phyloP scores from a whole-genome alignment of 257 asterid genomes.

The Buddleja alternifolia region DNA sequence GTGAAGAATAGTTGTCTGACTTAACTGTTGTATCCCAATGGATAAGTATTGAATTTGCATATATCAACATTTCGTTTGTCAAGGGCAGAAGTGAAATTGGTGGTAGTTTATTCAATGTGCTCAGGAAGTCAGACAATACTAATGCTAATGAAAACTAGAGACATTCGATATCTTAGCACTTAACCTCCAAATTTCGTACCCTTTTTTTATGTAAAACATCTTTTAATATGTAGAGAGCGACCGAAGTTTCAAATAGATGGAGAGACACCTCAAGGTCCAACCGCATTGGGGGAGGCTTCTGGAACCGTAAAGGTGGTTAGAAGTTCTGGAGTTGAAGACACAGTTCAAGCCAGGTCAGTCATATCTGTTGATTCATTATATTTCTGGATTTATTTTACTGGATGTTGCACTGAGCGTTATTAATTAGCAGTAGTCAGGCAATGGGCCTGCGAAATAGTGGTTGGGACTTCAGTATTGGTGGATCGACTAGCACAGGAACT shows the following conservation, averaged over 20 bases:
- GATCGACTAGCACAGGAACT: slow-evolving; percentile 74
- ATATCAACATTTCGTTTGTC: not conserved
- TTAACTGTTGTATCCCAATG: not conserved
- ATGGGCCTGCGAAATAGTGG: slow-evolving; percentile 67
- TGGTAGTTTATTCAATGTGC: slow-evolving; percentile 23
- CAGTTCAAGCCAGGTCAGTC: slow-evolving; percentile 62
- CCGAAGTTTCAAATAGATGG: slow-evolving; percentile 60
- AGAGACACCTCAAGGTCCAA: slow-evolving; percentile 42
- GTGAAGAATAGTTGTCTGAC: not conserved
- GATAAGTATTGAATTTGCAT: not conserved
- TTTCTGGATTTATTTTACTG: slow-evolving; percentile 16
- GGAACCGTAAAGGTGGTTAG: slow-evolving; percentile 56
- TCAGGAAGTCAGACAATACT: slow-evolving; percentile 1
- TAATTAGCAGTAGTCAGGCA: slow-evolving; percentile 62
- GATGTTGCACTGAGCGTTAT: slow-evolving; percentile 34
- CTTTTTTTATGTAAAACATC: slow-evolving; percentile 20
- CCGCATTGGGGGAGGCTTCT: slow-evolving; percentile 46
- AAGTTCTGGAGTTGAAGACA: slow-evolving; percentile 43
- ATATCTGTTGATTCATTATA: slow-evolving; percentile 33
- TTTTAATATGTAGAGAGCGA: slow-evolving; percentile 53
- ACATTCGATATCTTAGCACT: not conserved
- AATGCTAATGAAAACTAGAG: not conserved
- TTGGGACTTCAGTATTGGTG: slow-evolving; percentile 98
- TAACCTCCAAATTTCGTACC: not conserved
- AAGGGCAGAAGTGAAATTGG: slow-evolving; percentile 3